Conservation (phyloP, 2,329 filamentous ascomycete species). For the Fusarium compactum region DNA sequence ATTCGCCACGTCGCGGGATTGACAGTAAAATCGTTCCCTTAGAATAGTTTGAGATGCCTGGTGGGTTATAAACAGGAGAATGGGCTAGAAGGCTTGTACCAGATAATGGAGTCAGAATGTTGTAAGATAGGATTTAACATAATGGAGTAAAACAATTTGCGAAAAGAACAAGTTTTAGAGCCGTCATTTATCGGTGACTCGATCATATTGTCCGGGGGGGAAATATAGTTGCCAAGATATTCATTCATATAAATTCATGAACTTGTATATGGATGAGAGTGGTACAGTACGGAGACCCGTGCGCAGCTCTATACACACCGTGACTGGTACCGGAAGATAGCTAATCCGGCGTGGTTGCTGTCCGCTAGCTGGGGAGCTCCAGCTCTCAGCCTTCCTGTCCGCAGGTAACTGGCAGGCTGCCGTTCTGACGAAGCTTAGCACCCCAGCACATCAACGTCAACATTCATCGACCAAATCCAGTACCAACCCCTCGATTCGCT, state of each 20-base stretch:
- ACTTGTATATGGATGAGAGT: neutral
- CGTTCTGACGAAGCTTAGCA: conserved; percentile 56
- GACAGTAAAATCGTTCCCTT: neutral
- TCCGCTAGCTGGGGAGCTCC: conserved; percentile 44
- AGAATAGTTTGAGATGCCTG: neutral
- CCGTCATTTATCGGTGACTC: neutral
- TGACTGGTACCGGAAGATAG: conserved; percentile 42
- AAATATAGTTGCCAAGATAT: neutral
- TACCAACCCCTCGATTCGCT: conserved; percentile 30
- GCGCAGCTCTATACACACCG: neutral
- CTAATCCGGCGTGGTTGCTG: conserved; percentile 47
- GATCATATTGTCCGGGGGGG: neutral
- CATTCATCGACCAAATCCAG: conserved; percentile 35
- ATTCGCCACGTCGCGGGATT: neutral
- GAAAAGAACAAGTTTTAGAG: neutral
- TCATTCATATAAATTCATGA: neutral
- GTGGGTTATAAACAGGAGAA: neutral
- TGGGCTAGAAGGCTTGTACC: neutral
- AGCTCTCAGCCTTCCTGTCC: conserved; percentile 49
- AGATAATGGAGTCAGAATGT: neutral
- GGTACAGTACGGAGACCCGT: neutral
- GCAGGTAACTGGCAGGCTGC: conserved; percentile 52
- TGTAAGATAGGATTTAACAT: neutral
- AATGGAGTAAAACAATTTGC: neutral
- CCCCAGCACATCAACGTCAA: conserved; percentile 45